These are phyloP conservation scores for Iris macrosiphon DNA, from an alignment of 106 monocot species.

Conservation along the genomic window DNA sequence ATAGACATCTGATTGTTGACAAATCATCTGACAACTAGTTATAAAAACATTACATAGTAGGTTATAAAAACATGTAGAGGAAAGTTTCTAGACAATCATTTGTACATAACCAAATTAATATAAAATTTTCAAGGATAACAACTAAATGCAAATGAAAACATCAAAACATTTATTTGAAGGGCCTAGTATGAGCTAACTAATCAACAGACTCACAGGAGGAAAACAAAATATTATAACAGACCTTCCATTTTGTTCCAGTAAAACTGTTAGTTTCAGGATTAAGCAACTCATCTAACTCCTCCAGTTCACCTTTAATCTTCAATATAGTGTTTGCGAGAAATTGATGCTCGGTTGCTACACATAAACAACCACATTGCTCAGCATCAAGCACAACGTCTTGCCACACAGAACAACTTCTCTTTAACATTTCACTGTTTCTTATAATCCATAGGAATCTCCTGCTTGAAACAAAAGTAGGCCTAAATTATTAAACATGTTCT, in stretches of 20 bases:
- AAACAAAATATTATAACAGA: neutral
- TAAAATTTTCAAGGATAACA: too few relatives aligned
- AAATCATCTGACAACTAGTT: too few relatives aligned
- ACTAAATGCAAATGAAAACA: too few relatives aligned
- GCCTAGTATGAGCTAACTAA: too few relatives aligned
- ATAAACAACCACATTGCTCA: neutral
- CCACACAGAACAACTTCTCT: neutral
- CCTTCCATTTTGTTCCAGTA: slow-evolving; percentile 6
- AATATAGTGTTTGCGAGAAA: neutral
- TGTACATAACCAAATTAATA: too few relatives aligned
- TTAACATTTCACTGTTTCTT: neutral
- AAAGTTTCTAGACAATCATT: too few relatives aligned
- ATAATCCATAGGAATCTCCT: slow-evolving; percentile 2
- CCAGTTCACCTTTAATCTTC: neutral
- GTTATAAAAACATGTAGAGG: too few relatives aligned
- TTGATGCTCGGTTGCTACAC: neutral
- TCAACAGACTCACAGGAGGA: neutral
- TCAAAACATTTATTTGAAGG: too few relatives aligned
- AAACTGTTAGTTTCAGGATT: neutral
- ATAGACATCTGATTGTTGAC: too few relatives aligned
- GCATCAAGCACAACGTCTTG: slow-evolving; percentile 6
- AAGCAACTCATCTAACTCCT: neutral
- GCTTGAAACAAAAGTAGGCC: neutral
- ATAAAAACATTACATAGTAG: too few relatives aligned
- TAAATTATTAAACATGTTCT: too few relatives aligned